Conservation (phyloP, 2,329 filamentous ascomycete species). For the Periconia macrospinosa region DNA sequence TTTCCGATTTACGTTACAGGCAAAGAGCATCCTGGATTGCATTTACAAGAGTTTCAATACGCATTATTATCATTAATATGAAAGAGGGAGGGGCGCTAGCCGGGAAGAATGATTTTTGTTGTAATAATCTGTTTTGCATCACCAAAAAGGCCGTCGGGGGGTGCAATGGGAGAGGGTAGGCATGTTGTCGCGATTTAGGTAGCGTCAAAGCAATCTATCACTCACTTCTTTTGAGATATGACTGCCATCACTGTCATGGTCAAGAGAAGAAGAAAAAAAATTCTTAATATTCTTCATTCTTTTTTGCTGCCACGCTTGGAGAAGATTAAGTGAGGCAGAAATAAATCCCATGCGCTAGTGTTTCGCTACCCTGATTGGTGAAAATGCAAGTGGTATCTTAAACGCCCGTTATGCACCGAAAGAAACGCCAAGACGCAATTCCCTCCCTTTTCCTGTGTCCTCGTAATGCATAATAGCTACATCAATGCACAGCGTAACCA, state of each 20-base stretch:
- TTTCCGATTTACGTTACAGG: background rate
- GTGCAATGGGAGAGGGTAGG: background rate
- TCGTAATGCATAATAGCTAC: background rate
- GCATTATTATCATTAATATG: conserved; percentile 1
- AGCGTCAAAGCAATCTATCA: conserved; percentile 1
- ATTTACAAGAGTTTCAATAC: conserved; percentile 5
- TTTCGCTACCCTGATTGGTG: no score
- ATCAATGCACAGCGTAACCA: no score
- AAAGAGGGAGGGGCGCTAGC: background rate
- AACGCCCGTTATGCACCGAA: background rate
- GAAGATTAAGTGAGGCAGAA: no score
- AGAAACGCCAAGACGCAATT: background rate
- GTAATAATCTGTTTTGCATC: background rate
- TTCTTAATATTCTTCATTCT: background rate
- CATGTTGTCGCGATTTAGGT: conserved; percentile 1
- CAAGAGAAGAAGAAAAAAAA: background rate
- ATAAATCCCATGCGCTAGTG: no score
- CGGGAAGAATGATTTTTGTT: background rate
- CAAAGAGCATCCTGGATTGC: background rate
- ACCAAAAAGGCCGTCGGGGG: background rate
- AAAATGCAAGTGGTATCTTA: background rate
- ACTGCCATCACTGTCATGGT: background rate
- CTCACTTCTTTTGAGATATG: background rate
- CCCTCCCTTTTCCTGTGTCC: background rate
- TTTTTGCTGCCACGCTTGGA: background rate